Conservation (phyloP, 2,329 filamentous ascomycete species). For the Stachybotrys chartarum region DNA sequence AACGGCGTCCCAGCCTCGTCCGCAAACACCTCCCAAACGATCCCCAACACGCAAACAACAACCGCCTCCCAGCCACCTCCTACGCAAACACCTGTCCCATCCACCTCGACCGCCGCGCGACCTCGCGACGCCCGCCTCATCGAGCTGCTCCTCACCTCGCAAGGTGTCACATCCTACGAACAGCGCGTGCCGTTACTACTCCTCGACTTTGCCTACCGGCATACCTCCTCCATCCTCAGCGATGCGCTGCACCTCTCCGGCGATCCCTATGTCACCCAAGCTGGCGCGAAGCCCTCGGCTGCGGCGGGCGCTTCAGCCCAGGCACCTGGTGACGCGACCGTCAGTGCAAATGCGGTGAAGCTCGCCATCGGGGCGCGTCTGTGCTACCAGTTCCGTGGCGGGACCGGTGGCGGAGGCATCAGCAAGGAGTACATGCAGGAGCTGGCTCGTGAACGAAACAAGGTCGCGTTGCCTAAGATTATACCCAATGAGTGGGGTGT, state of each 20-base stretch:
- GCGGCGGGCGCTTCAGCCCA: conserved; percentile 40
- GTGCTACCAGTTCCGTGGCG: conserved; percentile 60
- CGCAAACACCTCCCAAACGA: conserved; percentile 26
- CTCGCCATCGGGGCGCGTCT: conserved; percentile 65
- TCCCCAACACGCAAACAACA: conserved; percentile 27
- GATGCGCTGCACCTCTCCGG: conserved; percentile 63
- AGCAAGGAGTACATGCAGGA: conserved; percentile 73
- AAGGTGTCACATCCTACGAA: conserved; percentile 74
- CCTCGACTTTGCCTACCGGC: conserved; percentile 81
- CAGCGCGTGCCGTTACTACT: conserved; percentile 75
- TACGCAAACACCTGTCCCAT: conserved; percentile 15
- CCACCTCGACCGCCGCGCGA: conserved; percentile 39
- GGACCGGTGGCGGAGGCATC: conserved; percentile 44
- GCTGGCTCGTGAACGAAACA: conserved; percentile 65
- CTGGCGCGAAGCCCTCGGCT: conserved; percentile 43
- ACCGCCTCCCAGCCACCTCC: conserved; percentile 16
- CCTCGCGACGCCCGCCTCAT: conserved; percentile 75
- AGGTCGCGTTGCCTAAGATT: conserved; percentile 55
- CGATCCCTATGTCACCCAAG: conserved; percentile 59
- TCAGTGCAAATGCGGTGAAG: conserved; percentile 60
- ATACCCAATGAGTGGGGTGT: conserved; percentile 61
- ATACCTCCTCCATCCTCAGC: conserved; percentile 63
- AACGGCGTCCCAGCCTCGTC: conserved; percentile 44
- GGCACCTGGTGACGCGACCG: conserved; percentile 44
- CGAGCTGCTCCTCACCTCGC: conserved; percentile 70